Evolutionary conservation across 495 filamentous ascomycete species (phyloP).

Genomic region (Trichoderma orchidacearum): DNA sequence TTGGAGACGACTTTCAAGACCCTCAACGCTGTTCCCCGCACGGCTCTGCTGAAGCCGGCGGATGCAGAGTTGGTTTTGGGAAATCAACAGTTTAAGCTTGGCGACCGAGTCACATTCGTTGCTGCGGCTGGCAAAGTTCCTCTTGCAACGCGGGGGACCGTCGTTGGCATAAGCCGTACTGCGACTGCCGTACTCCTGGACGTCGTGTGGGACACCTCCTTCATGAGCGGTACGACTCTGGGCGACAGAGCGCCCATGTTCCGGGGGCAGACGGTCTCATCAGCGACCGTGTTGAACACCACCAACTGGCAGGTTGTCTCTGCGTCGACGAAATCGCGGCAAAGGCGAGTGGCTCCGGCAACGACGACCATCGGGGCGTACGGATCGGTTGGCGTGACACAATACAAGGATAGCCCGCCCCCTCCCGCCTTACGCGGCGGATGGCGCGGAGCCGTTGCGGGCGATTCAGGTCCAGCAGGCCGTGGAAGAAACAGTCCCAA

Average conservation of each 20-base stretch:
- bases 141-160: conserved; percentile 81
- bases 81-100: conserved; percentile 71
- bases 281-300: conserved; percentile 74
- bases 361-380: conserved; percentile 50
- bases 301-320: conserved; percentile 69
- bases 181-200: conserved; percentile 71
- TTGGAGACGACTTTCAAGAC: conserved; percentile 42
- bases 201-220: conserved; percentile 82
- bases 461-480: conserved; percentile 18
- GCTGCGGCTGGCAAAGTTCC: conserved; percentile 90
- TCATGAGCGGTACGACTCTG: conserved; percentile 91
- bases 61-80: conserved; percentile 86
- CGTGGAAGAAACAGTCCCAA: conserved; percentile 17
- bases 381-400: conserved; percentile 44
- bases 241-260: conserved; percentile 87
- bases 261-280: conserved; percentile 83
- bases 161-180: conserved; percentile 81
- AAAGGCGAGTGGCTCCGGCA: conserved; percentile 41
- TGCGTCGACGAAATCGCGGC: conserved; percentile 51
- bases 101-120: conserved; percentile 86
- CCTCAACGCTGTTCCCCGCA: conserved; percentile 65
- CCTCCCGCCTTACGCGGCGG: conserved; percentile 58
- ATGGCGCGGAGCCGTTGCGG: conserved; percentile 54
- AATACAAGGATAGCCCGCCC: conserved; percentile 50
- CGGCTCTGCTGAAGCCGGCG: conserved; percentile 74